Percentiles rank a stretch among this genome's conserved stretches.
phyloP scores from a whole-genome alignment of 176 grass and related monocot genomes.

The Carex pumila region DNA sequence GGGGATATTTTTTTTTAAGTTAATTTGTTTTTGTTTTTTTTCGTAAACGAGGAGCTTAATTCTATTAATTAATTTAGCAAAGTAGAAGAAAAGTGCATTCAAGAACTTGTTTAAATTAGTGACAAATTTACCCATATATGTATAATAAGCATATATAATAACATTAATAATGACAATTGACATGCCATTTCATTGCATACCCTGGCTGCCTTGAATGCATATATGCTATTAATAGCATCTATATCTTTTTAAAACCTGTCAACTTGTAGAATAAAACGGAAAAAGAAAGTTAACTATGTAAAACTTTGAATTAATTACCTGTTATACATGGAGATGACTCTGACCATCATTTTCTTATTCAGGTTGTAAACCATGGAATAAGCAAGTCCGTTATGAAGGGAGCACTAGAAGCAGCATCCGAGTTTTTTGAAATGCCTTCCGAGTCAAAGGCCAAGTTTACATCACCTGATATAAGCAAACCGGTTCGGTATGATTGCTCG shows the following conservation, averaged over 20 bases:
- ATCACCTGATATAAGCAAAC: conserved; percentile 45
- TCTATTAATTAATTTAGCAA: no score
- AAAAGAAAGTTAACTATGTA: background rate
- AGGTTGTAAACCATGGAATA: conserved; percentile 81
- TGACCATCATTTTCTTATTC: conserved; percentile 11
- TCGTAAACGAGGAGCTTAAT: background rate
- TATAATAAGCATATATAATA: background rate
- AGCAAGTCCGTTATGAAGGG: conserved; percentile 41
- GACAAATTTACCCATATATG: background rate
- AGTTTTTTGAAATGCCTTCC: conserved; percentile 51
- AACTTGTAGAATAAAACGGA: background rate
- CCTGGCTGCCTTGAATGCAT: background rate
- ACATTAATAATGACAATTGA: background rate
- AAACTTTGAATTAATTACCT: background rate
- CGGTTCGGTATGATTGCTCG: conserved; percentile 50
- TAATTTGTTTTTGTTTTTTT: background rate
- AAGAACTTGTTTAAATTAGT: no score
- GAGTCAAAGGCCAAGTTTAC: conserved; percentile 40
- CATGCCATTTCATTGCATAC: background rate
- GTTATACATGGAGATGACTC: background rate
- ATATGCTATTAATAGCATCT: background rate
- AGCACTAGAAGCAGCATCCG: conserved; percentile 51
- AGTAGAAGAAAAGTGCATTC: no score
- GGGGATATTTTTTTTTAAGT: background rate
- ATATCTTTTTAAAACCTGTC: background rate